Conservation (phyloP, 371 early-diverging fungal genomes). For the Catenaria anguillulae region DNA sequence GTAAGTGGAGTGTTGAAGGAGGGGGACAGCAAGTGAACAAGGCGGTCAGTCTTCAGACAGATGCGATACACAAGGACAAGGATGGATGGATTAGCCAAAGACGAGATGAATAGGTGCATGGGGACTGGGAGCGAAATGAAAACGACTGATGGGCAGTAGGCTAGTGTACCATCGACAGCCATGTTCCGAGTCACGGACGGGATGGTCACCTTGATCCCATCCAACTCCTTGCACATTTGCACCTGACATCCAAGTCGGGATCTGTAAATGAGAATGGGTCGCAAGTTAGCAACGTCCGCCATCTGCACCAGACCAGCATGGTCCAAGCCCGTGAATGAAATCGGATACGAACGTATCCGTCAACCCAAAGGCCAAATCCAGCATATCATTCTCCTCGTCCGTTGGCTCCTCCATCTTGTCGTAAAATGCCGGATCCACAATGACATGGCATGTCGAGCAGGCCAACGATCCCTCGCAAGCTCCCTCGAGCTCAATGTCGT, state of each 20-base stretch:
- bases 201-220: conserved; percentile 74
- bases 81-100: not conserved
- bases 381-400: conserved; percentile 98
- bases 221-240: conserved; percentile 61
- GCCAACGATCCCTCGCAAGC: conserved; percentile 98
- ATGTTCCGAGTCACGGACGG: conserved; percentile 95
- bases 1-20: too few relatives aligned
- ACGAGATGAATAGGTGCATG: not conserved
- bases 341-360: conserved; percentile 61
- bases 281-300: too few relatives aligned
- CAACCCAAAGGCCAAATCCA: conserved; percentile 95
- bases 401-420: conserved; percentile 79
- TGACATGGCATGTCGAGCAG: conserved; percentile 95
- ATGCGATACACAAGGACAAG: too few relatives aligned
- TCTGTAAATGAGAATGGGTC: conserved; percentile 21
- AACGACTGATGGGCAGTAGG: not conserved
- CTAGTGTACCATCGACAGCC: conserved; percentile 72
- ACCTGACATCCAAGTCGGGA: conserved; percentile 98
- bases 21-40: too few relatives aligned
- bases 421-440: conserved; percentile 72
- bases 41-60: too few relatives aligned
- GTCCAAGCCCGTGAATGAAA: not conserved
- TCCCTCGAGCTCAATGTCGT: conserved; percentile 93
- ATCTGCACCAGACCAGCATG: too few relatives aligned
- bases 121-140: not conserved